phyloP scores from a whole-genome alignment of 208 protist species.

The Histomonas meleagridis region DNA sequence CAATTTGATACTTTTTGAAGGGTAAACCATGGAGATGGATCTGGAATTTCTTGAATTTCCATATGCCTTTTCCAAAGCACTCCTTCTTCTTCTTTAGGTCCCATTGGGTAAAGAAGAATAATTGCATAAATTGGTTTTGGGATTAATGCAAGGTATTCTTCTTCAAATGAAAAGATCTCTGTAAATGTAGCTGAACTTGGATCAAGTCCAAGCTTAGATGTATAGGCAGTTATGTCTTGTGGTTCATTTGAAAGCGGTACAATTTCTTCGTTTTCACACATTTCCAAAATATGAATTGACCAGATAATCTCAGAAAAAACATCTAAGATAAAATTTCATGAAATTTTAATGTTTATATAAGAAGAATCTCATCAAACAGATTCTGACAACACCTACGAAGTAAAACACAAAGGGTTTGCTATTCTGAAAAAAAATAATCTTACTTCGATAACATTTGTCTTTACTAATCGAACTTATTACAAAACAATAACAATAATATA shows the following conservation, averaged over 20 bases:
- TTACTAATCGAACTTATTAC: too few species aligned
- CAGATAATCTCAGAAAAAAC: too few species aligned
- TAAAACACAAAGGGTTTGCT: too few species aligned
- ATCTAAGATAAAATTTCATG: too few species aligned
- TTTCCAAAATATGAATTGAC: too few species aligned
- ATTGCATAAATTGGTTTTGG: neutral
- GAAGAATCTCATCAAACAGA: too few species aligned
- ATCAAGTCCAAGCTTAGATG: neutral
- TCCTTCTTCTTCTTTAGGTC: neutral
- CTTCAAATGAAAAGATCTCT: constrained; percentile 18
- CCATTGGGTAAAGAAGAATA: neutral
- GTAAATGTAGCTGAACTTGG: neutral
- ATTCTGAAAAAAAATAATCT: too few species aligned
- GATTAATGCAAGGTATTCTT: neutral
- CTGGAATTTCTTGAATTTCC: neutral
- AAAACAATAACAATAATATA: too few species aligned
- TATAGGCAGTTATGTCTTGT: neutral
- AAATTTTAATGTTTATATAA: too few species aligned
- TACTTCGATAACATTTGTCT: too few species aligned
- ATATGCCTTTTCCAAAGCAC: neutral
- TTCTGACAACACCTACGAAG: too few species aligned
- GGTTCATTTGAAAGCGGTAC: constrained; percentile 11
- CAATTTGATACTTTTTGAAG: constrained; percentile 42
- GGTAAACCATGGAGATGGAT: constrained; percentile 33
- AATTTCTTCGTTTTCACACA: too few species aligned